phyloP scores from a whole-genome alignment of 208 protist species.

The Phytomonas serpens region DNA sequence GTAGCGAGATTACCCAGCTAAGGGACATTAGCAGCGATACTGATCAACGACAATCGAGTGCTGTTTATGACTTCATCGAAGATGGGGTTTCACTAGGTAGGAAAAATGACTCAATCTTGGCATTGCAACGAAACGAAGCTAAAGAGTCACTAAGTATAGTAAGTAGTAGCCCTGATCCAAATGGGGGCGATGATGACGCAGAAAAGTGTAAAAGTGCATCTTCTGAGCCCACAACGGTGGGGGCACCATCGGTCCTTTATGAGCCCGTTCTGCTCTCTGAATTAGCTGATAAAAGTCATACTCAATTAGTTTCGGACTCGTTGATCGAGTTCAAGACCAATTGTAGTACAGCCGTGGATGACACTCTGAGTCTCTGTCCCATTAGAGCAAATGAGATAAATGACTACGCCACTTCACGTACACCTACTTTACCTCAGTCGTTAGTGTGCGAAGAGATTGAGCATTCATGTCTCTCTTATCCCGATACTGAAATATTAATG shows the following conservation, averaged over 20 bases:
- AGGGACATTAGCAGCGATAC: neutral
- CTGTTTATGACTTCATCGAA: neutral
- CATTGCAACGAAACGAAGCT: neutral
- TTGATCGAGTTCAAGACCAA: neutral
- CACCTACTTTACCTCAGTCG: neutral
- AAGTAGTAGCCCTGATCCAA: constrained; percentile 1
- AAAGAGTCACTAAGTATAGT: neutral
- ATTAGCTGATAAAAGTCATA: neutral
- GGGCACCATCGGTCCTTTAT: neutral
- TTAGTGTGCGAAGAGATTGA: neutral
- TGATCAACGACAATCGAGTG: neutral
- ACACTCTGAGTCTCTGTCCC: neutral
- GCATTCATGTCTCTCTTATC: neutral
- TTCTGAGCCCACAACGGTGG: neutral
- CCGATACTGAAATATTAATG: neutral
- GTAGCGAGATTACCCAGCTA: neutral
- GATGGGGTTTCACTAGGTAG: neutral
- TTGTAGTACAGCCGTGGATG: neutral
- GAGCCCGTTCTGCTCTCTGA: neutral
- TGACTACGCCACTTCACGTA: neutral
- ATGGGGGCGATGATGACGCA: neutral
- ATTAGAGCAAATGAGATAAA: neutral
- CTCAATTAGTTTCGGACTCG: neutral
- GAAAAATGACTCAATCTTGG: neutral
- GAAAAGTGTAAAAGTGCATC: neutral